phyloP scores from a whole-genome alignment of 1,139 yeast genomes.

The Blastobotrys serpentis region DNA sequence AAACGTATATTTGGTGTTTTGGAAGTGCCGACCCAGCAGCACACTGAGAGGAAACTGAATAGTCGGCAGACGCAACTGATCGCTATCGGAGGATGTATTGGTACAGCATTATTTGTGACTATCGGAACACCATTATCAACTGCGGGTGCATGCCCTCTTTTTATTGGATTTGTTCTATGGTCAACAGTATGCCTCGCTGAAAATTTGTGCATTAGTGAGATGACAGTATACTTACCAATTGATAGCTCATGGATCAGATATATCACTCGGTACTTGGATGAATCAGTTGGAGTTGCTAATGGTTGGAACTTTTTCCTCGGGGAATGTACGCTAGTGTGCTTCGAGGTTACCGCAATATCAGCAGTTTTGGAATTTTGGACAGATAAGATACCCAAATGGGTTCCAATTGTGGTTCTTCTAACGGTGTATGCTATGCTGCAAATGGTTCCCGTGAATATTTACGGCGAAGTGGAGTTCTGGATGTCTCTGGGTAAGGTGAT shows the following conservation, averaged over 20 bases:
- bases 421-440: slow-evolving; percentile 62
- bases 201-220: slow-evolving; percentile 74
- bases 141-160: slow-evolving; percentile 78
- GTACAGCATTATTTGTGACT: slow-evolving; percentile 75
- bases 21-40: slow-evolving; percentile 5
- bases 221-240: slow-evolving; percentile 76
- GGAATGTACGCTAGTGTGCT: slow-evolving; percentile 75
- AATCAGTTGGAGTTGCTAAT: slow-evolving; percentile 72
- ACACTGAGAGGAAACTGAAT: slow-evolving; percentile 27
- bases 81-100: slow-evolving; percentile 83
- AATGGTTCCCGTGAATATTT: slow-evolving; percentile 66
- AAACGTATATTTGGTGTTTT: neutral
- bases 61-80: slow-evolving; percentile 59
- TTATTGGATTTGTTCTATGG: slow-evolving; percentile 52
- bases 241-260: slow-evolving; percentile 53
- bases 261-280: slow-evolving; percentile 59
- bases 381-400: slow-evolving; percentile 11
- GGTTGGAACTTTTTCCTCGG: slow-evolving; percentile 80
- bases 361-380: slow-evolving; percentile 13
- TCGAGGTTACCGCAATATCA: slow-evolving; percentile 70
- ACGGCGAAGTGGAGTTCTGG: slow-evolving; percentile 75
- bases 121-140: slow-evolving; percentile 64
- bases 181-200: slow-evolving; percentile 52
- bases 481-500: slow-evolving; percentile 69
- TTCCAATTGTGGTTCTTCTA: slow-evolving; percentile 29